phyloP scores from a whole-genome alignment of 768 basidiomycete species.

The Ramaria sp. region DNA sequence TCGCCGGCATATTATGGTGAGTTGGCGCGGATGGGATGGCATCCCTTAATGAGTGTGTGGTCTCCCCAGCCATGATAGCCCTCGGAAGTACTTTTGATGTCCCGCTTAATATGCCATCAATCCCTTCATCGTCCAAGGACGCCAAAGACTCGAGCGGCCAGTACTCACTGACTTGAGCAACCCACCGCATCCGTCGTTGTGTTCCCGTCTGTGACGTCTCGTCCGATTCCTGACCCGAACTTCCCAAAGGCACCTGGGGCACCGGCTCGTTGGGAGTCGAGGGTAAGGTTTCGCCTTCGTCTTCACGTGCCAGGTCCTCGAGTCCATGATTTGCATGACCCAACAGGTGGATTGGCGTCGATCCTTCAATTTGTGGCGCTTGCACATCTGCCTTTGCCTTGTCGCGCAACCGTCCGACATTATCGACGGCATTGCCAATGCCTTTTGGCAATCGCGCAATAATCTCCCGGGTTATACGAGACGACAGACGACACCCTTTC shows the following conservation, averaged over 20 bases:
- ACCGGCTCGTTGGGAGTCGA: constrained; percentile 65
- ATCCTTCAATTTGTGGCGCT: neutral
- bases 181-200: constrained; percentile 77
- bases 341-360: too few species aligned
- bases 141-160: constrained; percentile 80
- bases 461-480: constrained; percentile 74
- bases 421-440: constrained; percentile 63
- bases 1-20: constrained; percentile 23
- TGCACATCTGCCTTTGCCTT: constrained; percentile 32
- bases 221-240: constrained; percentile 28
- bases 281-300: neutral
- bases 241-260: constrained; percentile 35
- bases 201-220: constrained; percentile 19
- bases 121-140: constrained; percentile 52
- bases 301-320: constrained; percentile 12
- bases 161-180: constrained; percentile 93
- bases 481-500: constrained; percentile 76
- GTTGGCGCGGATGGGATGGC: constrained; percentile 12
- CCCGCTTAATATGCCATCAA: constrained; percentile 50
- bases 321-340: too few species aligned
- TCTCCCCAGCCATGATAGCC: neutral
- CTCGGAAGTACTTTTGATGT: constrained; percentile 5
- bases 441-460: constrained; percentile 62
- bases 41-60: constrained; percentile 9
- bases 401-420: constrained; percentile 57